These are phyloP conservation scores for Paspalum vaginatum DNA, from an alignment of 176 grass and related monocot genomes.

Conservation along the genomic window DNA sequence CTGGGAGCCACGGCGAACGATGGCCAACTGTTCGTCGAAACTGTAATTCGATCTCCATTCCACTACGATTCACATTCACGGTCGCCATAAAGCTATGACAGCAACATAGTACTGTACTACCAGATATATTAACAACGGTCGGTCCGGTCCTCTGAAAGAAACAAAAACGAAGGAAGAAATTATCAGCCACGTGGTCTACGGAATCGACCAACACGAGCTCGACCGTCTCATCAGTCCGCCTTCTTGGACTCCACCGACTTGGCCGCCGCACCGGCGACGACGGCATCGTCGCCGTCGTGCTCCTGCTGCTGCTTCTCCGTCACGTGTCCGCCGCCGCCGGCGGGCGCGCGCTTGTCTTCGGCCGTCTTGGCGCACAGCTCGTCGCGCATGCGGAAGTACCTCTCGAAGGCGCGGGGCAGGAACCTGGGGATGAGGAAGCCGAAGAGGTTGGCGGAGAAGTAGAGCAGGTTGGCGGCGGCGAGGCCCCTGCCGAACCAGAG, in stretches of 20 bases:
- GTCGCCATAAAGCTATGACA: neutral
- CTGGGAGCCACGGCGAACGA: too few species aligned
- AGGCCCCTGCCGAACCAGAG: conserved; percentile 78
- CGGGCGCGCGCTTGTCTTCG: conserved; percentile 75
- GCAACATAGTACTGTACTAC: neutral
- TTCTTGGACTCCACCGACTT: conserved; percentile 38
- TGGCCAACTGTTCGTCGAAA: too few species aligned
- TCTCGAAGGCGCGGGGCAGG: conserved; percentile 74
- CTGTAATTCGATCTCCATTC: neutral
- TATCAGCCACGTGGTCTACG: neutral
- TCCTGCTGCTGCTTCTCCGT: too few species aligned
- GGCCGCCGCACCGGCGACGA: neutral
- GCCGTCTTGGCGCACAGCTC: conserved; percentile 48
- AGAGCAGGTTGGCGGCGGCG: conserved; percentile 64
- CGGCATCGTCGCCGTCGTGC: neutral
- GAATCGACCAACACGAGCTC: neutral
- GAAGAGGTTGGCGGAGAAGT: conserved; percentile 82
- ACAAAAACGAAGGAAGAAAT: neutral
- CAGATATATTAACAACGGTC: neutral
- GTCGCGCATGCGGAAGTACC: conserved; percentile 70
- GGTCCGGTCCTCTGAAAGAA: neutral
- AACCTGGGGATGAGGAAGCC: conserved; percentile 84
- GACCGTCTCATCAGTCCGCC: conserved; percentile 23
- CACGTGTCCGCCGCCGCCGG: too few species aligned
- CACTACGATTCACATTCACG: neutral